Evolutionary conservation across 805 yeast genomes (phyloP), one percentile per base, ranked within the genome.

Genomic region (Naumovozyma castellii): DNA sequence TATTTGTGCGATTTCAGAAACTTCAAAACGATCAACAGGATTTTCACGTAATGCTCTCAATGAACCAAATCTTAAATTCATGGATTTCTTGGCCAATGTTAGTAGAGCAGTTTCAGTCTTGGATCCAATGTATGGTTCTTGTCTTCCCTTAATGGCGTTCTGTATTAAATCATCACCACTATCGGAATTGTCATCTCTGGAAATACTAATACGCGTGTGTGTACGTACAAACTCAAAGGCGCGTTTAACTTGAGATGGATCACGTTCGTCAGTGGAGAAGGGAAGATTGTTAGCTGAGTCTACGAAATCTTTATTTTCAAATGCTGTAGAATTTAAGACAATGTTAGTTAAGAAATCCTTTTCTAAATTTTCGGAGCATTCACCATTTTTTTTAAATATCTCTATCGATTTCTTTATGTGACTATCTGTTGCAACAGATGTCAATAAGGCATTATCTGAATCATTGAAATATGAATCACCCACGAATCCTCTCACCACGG

Each of bases 61-160:
- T 13, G 34, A 18, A 12, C 47, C 49, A 22, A 42, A 40, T 9
- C 15, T 64, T 43, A 73, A 58, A 18, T 71, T 70, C 44, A 86
- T 68, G 34, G 71, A 67, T 34, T 72, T 68, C 32, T 72, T 68
- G 2, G 92, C 90, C 44, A 86, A 65, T 12, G 76, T 66, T 31
- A 92, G 68, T 41, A 92, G 62, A 0, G 98, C 97, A 27, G 88
- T 78, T 61, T 92, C 99, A 3, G 98, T 94, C 61, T 92, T 92
- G 42, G 94, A 84, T 5, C 99, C 99, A 36, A 87, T 67, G 53
- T 73, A 87, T 2, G 79, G 78, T 45, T 83, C 92, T 37, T 64
- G 53, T 43, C 47, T 45, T 37, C 41, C 50, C 20, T 41, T 43
- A 15, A 35, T 37, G 13, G 46, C 43, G 3, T 42, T 39, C n/a